Conservation (phyloP, 2,329 filamentous ascomycete genomes). For the Fusarium equiseti region DNA sequence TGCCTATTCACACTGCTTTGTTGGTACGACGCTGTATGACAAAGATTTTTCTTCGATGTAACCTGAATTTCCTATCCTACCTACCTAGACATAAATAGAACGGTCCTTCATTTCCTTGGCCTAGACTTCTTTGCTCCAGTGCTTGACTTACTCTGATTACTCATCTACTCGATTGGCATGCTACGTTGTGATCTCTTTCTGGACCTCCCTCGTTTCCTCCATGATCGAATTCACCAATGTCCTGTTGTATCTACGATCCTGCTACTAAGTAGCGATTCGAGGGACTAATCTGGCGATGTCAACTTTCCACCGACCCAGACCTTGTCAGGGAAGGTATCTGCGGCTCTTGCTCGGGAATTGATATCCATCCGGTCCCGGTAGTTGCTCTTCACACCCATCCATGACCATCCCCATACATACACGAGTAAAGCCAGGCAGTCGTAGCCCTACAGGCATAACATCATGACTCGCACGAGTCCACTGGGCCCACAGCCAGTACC, state of each 20-base stretch:
- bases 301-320: neutral
- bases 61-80: neutral
- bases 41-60: neutral
- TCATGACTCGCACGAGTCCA: neutral
- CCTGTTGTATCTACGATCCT: neutral
- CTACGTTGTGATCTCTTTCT: neutral
- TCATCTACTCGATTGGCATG: neutral
- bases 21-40: neutral
- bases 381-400: neutral
- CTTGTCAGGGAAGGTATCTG: neutral
- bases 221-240: neutral
- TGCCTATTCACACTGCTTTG: neutral
- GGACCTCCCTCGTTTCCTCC: neutral
- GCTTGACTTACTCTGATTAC: neutral
- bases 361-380: neutral
- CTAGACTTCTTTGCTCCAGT: neutral
- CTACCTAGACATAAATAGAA: neutral
- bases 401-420: neutral
- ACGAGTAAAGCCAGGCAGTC: neutral
- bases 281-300: neutral
- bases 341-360: neutral
- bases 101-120: neutral
- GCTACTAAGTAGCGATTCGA: neutral
- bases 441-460: slow-evolving; percentile 1
- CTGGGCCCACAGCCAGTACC: neutral